These are phyloP conservation scores for Colletotrichum gloeosporioides DNA, from an alignment of 2,329 filamentous ascomycete species.

Conservation along the genomic window DNA sequence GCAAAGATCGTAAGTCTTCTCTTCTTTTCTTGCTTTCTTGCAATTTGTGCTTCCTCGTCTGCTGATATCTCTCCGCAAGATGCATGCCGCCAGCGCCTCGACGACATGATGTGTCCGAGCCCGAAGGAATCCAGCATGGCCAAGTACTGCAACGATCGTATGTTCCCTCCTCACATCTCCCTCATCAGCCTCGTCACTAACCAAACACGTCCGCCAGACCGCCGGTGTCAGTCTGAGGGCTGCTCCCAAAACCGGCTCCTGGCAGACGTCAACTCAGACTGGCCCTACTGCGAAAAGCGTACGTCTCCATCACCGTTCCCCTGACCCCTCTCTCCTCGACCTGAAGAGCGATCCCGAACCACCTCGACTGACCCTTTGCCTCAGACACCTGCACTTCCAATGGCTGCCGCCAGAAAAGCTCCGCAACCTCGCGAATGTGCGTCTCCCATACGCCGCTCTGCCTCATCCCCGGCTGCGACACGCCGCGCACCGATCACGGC, in stretches of 20 bases:
- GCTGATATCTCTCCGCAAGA: not conserved
- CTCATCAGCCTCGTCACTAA: not conserved
- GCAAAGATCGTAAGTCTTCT: constrained; percentile 19
- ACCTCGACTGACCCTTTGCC: fast-evolving
- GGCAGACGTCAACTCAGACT: constrained; percentile 13
- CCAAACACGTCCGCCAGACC: not conserved
- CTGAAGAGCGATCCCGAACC: not conserved
- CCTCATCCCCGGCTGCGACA: constrained; percentile 18
- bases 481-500: constrained; percentile 4
- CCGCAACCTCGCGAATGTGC: constrained; percentile 12
- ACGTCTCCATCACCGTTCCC: not conserved
- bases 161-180: not conserved
- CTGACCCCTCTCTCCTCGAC: not conserved
- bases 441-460: constrained; percentile 19
- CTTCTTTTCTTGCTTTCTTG: not conserved
- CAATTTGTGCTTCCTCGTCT: no score
- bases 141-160: constrained; percentile 24
- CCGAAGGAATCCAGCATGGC: constrained; percentile 3
- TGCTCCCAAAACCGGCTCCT: constrained; percentile 8
- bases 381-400: constrained; percentile 23
- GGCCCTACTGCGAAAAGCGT: constrained; percentile 24
- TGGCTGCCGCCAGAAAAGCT: constrained; percentile 19
- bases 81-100: constrained; percentile 23
- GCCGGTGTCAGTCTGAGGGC: constrained; percentile 14
- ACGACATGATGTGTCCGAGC: constrained; percentile 22